Conservation (phyloP, 345 rosid genomes). For the Eucalyptus curtisii region DNA sequence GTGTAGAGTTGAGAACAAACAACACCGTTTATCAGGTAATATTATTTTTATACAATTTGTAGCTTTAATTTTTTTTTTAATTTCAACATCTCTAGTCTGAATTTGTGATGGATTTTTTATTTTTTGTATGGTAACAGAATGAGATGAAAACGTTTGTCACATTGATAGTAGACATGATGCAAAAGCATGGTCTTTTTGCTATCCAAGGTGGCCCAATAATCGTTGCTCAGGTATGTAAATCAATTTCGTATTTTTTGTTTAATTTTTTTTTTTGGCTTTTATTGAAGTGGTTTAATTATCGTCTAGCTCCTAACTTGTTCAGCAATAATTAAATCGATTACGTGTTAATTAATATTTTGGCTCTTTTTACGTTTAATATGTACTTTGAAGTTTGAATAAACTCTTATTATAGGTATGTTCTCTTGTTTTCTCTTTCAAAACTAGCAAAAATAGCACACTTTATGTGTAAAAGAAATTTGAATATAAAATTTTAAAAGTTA, state of each 20-base stretch:
- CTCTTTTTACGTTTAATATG: background rate
- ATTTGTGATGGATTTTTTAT: background rate
- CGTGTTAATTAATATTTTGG: background rate
- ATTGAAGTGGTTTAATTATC: background rate
- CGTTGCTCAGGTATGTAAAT: constrained; percentile 16
- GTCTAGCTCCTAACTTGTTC: background rate
- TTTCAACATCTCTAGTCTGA: background rate
- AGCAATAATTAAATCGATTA: background rate
- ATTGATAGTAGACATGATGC: constrained; percentile 19
- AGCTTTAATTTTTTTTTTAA: background rate
- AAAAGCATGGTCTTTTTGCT: constrained; percentile 15
- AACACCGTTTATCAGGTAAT: constrained; percentile 41
- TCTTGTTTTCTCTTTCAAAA: background rate
- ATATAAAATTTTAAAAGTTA: background rate
- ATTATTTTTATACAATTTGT: background rate
- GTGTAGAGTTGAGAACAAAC: constrained; percentile 28
- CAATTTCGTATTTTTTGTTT: background rate
- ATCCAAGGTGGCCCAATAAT: constrained; percentile 41
- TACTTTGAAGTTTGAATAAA: background rate
- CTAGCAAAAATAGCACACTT: background rate
- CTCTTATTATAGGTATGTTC: background rate
- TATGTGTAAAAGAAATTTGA: background rate
- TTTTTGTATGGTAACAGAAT: background rate
- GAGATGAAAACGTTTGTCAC: constrained; percentile 34
- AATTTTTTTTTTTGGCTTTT: background rate